These are phyloP conservation scores for Staphylotrichum longicolle DNA, from an alignment of 495 filamentous ascomycete genomes.

Conservation along the genomic window DNA sequence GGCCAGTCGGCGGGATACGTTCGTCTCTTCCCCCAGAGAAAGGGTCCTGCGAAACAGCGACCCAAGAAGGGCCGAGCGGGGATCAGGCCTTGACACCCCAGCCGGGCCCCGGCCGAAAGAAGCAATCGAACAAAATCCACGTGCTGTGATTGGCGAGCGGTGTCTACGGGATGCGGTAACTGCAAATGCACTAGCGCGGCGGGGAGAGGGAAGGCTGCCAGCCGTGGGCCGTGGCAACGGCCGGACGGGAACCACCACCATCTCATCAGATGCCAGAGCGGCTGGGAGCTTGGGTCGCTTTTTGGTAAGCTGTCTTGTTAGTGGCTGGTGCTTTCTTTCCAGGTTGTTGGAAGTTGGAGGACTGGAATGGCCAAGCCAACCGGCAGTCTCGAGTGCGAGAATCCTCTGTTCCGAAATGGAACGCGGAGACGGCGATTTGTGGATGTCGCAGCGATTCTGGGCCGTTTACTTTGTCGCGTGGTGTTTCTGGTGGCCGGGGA, in stretches of 20 bases:
- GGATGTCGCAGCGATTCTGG: neutral
- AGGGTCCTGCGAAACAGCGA: neutral
- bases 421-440: too few species aligned
- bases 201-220: neutral
- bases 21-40: neutral
- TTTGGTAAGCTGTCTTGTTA: too few species aligned
- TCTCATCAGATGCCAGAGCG: neutral
- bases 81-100: neutral
- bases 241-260: slow-evolving; percentile 1
- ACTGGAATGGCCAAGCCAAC: too few species aligned
- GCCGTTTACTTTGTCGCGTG: slow-evolving; percentile 1
- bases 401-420: too few species aligned
- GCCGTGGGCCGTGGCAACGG: slow-evolving; percentile 18
- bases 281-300: neutral
- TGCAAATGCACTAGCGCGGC: slow-evolving; percentile 6
- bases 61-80: neutral
- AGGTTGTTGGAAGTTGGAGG: too few species aligned
- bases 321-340: too few species aligned
- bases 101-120: slow-evolving; percentile 20
- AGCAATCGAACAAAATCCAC: slow-evolving; percentile 19
- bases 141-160: slow-evolving; percentile 20
- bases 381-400: too few species aligned
- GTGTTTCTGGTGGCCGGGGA: slow-evolving; percentile 3
- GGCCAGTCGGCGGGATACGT: too few species aligned
- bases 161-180: slow-evolving; percentile 2